Percentiles rank a stretch among this genome's conserved stretches.
These are phyloP conservation scores for Tolypocladium sp. DNA, from an alignment of 2,329 filamentous ascomycete species.

Conservation along the genomic window DNA sequence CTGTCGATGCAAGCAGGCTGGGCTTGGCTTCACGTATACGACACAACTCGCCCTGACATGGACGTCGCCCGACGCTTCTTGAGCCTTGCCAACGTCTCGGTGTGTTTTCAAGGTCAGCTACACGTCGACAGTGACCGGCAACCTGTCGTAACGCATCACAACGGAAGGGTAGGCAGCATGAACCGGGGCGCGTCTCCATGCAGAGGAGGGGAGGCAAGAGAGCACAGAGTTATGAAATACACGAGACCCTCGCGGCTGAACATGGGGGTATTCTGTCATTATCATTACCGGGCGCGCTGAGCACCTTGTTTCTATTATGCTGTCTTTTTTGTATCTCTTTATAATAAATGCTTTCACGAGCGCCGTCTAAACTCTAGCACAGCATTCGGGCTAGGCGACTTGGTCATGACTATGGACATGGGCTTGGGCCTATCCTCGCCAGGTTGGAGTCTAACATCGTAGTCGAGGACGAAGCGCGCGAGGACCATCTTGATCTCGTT, in stretches of 20 bases:
- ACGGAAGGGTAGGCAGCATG: no score
- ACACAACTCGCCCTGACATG: not conserved
- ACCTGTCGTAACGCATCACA: no score
- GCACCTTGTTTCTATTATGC: not conserved
- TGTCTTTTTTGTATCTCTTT: not conserved
- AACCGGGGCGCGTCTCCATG: not conserved
- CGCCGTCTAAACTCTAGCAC: constrained; percentile 31
- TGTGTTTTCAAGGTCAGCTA: no score
- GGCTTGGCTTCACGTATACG: not conserved
- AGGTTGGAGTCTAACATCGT: constrained; percentile 29
- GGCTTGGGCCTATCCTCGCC: constrained; percentile 27
- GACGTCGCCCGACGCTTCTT: constrained; percentile 1
- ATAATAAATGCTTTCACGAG: not conserved
- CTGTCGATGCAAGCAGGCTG: not conserved
- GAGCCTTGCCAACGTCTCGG: not conserved
- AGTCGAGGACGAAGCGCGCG: constrained; percentile 30
- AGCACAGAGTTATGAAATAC: not conserved
- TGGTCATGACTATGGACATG: constrained; percentile 30
- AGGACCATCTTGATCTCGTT: constrained; percentile 37
- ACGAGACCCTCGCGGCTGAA: not conserved
- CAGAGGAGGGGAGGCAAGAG: no score
- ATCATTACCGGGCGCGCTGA: not conserved
- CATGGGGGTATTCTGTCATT: not conserved
- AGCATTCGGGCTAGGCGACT: constrained; percentile 28
- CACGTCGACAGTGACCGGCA: no score